Base-by-base conservation (phyloP, 1,284 basidiomycete species). In the Mycosarcoma mackinlayi region DNA sequence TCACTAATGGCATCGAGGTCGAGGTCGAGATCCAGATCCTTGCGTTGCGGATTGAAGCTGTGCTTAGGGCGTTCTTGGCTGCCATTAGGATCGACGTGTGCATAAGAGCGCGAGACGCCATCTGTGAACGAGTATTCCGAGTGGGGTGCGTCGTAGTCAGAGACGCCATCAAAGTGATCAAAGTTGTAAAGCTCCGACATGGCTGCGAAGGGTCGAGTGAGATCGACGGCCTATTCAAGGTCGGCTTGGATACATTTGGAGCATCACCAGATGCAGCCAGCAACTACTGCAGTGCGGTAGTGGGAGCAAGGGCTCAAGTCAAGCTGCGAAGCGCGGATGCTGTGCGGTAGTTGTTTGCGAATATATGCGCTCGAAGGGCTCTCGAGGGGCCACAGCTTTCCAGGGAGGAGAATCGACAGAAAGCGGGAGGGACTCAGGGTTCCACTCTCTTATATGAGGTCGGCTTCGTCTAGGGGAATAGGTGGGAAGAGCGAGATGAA, bases 151-250 rank as follows among this genome's bases (percentile, higher is more conserved):
- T 57, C 62, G 60, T 65, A 73, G 56, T 50, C 42, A 19, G 75
- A 77, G 6, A 69, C 76, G 31, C 76, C 77, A 11, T 77, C 74
- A 31, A 79, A 71, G 44, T 79, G 75, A 28, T 75, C 75, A 35
- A 79, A 79, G 52, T 51, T 51, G 56, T 78, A 75, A 44, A 35
- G 47, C 42, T 67, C 59, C 28, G 69, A 66, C 69, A 72, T 72
- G 52, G 41, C 41, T 42, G 31, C 16, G 13, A 42, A 31, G 38
- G 27, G 51, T 54, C 50, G 55, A 56, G 24, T 14, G 24, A 33
- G 46, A 30, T 54, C 50, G 55, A 64, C 45, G 25, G 45, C 54
- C 24, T 40, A 21, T 11, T 33, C 37, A n/a, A 50, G 9, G 33
- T 34, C 34, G 21, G 19, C 37, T 54, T 37, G 54, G 39, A 27